A percentile compares a stretch with the other conserved stretches of the same genome.
Evolutionary conservation across 352 stramenopile species (phyloP).

Genomic region (Globisporangium viniferum): DNA sequence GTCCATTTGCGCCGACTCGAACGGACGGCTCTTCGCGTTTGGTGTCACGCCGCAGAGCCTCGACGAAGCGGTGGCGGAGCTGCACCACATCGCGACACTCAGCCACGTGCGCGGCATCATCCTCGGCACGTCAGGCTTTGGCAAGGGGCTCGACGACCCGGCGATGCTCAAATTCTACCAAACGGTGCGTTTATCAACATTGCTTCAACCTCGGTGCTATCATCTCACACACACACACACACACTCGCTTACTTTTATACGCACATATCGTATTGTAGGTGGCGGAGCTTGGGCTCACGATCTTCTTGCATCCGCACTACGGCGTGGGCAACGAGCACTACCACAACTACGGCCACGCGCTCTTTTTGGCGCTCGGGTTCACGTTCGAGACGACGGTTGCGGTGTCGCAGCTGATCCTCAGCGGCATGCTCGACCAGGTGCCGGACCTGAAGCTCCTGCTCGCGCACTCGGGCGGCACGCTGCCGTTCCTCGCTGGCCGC

Average conservation of each 20-base stretch:
- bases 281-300: constrained; percentile 35
- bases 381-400: constrained; percentile 68
- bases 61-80: constrained; percentile 30
- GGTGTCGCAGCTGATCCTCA: constrained; percentile 57
- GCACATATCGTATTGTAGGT: constrained; percentile 15
- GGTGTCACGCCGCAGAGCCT: constrained; percentile 38
- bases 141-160: constrained; percentile 53
- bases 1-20: constrained; percentile 34
- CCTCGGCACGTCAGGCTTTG: constrained; percentile 48
- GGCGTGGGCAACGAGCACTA: constrained; percentile 63
- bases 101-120: constrained; percentile 47
- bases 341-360: constrained; percentile 45
- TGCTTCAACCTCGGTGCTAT: not conserved
- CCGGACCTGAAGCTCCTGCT: constrained; percentile 48
- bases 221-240: not conserved
- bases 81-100: constrained; percentile 36
- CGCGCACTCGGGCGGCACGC: constrained; percentile 55
- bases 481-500: constrained; percentile 58
- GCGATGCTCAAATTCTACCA: constrained; percentile 56
- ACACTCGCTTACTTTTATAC: not conserved
- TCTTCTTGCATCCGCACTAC: constrained; percentile 74
- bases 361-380: constrained; percentile 62
- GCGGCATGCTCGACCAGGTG: constrained; percentile 45
- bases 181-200: constrained; percentile 13
- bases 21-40: constrained; percentile 48